phyloP scores from a whole-genome alignment of 352 stramenopile species.

The Globisporangium irregulare region DNA sequence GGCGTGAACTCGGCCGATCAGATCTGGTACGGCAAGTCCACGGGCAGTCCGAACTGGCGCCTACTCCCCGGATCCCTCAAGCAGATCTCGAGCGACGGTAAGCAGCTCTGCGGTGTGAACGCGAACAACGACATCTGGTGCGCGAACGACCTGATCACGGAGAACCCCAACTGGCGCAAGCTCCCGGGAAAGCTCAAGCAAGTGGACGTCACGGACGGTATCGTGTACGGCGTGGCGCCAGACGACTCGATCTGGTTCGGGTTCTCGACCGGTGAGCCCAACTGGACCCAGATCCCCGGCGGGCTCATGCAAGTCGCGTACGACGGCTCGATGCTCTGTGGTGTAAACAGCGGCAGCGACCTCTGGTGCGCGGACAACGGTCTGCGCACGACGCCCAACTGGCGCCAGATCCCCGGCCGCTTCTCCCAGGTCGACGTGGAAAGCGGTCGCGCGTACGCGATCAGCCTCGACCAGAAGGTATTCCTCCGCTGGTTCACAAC shows the following conservation, averaged over 20 bases:
- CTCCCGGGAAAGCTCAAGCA: constrained; percentile 26
- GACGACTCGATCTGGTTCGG: constrained; percentile 23
- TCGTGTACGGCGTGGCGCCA: constrained; percentile 18
- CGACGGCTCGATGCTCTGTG: constrained; percentile 29
- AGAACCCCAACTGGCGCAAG: constrained; percentile 26
- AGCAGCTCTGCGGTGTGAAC: constrained; percentile 29
- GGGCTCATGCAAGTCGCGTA: constrained; percentile 19
- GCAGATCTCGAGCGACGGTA: constrained; percentile 28
- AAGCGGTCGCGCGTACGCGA: constrained; percentile 19
- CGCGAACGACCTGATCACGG: constrained; percentile 21
- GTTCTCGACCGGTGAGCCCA: constrained; percentile 21
- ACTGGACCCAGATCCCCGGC: constrained; percentile 15
- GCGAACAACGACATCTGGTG: constrained; percentile 24
- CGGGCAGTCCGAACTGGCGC: constrained; percentile 18
- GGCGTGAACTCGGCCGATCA: constrained; percentile 20
- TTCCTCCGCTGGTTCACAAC: constrained; percentile 18
- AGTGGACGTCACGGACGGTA: constrained; percentile 21
- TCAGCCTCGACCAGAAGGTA: constrained; percentile 6
- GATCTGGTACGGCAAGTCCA: constrained; percentile 14
- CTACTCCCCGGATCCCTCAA: constrained; percentile 20
- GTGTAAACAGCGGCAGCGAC: constrained; percentile 6
- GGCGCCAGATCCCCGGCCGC: constrained; percentile 11
- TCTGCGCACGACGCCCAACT: constrained; percentile 15
- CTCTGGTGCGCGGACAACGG: constrained; percentile 21
- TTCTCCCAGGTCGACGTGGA: constrained; percentile 24